phyloP scores from a whole-genome alignment of 1,139 yeast genomes.

The Meyerozyma guilliermondii region DNA sequence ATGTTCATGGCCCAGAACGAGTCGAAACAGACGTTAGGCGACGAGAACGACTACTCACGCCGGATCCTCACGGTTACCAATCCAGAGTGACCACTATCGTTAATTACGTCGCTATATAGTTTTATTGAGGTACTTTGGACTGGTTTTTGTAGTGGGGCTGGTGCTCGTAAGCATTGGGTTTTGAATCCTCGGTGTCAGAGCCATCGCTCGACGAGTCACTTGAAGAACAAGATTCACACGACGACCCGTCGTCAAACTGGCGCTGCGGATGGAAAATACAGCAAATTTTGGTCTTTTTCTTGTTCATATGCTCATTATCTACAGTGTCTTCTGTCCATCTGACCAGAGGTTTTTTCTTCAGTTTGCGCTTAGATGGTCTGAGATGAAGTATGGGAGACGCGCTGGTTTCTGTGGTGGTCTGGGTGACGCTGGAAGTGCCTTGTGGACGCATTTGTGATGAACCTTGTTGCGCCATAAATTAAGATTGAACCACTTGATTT shows the following conservation, averaged over 20 bases:
- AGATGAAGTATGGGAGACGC: neutral
- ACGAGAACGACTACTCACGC: constrained; percentile 70
- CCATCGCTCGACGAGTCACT: constrained; percentile 32
- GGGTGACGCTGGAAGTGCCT: neutral
- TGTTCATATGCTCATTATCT: constrained; percentile 84
- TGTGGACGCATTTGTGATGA: neutral
- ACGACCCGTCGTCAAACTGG: constrained; percentile 48
- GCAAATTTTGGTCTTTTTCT: constrained; percentile 89
- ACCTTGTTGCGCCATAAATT: neutral
- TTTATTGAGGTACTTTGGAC: constrained; percentile 3
- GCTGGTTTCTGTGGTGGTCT: neutral
- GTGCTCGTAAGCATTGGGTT: constrained; percentile 71
- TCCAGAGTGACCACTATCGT: constrained; percentile 29
- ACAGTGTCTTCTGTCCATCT: constrained; percentile 82
- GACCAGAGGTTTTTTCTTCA: constrained; percentile 44
- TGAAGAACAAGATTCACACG: constrained; percentile 27
- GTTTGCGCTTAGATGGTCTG: constrained; percentile 1
- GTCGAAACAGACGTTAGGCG: constrained; percentile 62
- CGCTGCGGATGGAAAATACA: constrained; percentile 88
- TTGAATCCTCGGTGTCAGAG: constrained; percentile 7
- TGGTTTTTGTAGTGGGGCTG: constrained; percentile 58
- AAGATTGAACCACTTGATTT: neutral
- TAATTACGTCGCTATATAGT: neutral
- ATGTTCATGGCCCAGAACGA: constrained; percentile 55
- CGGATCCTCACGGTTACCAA: constrained; percentile 67